Evolutionary conservation across 345 rosid species (phyloP).

Genomic region (Dovyalis caffra): DNA sequence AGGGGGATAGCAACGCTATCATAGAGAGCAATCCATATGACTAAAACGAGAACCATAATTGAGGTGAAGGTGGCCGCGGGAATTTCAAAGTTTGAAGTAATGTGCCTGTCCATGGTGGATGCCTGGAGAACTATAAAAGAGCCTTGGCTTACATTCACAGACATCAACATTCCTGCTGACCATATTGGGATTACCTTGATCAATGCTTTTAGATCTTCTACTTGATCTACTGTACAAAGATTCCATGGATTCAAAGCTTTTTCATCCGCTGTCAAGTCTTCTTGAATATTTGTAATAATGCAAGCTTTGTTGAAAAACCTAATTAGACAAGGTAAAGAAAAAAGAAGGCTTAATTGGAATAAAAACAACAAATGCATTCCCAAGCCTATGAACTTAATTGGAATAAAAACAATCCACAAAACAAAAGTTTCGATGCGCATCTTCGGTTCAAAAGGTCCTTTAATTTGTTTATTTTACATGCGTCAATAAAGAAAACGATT

Average conservation of each 20-base stretch:
- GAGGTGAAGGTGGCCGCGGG: slow-evolving; percentile 72
- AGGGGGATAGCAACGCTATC: slow-evolving; percentile 66
- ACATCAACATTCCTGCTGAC: slow-evolving; percentile 71
- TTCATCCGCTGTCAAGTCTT: slow-evolving; percentile 57
- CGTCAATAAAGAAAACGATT: too few species aligned
- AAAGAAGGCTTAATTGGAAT: neutral
- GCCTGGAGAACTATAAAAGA: slow-evolving; percentile 68
- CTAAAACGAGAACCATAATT: slow-evolving; percentile 47
- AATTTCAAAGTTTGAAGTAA: slow-evolving; percentile 53
- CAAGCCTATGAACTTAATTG: too few species aligned
- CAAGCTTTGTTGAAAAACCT: too few species aligned
- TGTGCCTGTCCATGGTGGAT: slow-evolving; percentile 62
- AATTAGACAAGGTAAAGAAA: neutral
- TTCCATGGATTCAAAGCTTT: slow-evolving; percentile 65
- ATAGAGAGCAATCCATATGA: slow-evolving; percentile 58
- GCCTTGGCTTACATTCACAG: slow-evolving; percentile 59
- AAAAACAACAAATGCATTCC: too few species aligned
- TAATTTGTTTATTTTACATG: too few species aligned
- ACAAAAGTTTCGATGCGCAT: too few species aligned
- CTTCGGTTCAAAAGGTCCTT: too few species aligned
- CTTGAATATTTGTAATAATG: slow-evolving; percentile 44
- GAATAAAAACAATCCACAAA: too few species aligned
- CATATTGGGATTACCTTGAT: slow-evolving; percentile 66
- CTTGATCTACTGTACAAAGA: slow-evolving; percentile 73
- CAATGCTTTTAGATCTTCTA: slow-evolving; percentile 74